phyloP scores from a whole-genome alignment of 306 rosid genomes.

The Glycine latifolia region DNA sequence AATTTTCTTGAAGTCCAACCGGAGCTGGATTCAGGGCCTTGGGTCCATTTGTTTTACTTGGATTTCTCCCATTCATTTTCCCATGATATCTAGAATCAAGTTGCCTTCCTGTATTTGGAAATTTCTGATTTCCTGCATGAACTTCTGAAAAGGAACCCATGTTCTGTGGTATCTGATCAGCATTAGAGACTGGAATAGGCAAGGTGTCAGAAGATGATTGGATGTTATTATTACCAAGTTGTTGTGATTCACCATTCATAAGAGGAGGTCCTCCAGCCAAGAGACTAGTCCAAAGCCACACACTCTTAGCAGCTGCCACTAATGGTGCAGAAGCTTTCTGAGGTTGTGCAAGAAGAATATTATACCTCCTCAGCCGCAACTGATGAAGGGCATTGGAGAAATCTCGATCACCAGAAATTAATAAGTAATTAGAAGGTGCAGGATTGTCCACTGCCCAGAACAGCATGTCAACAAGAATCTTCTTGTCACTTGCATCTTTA shows the following conservation, averaged over 20 bases:
- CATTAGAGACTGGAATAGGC: conserved; percentile 51
- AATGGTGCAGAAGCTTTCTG: conserved; percentile 85
- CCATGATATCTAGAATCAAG: conserved; percentile 67
- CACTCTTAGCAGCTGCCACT: conserved; percentile 91
- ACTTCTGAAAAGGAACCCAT: conserved; percentile 49
- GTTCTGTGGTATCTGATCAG: conserved; percentile 48
- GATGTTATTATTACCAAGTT: conserved; percentile 54
- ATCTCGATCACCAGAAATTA: conserved; percentile 93
- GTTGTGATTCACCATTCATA: conserved; percentile 66
- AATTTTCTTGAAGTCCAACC: conserved; percentile 60
- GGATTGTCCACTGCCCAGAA: conserved; percentile 98
- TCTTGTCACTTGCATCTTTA: conserved; percentile 95
- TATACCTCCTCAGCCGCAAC: conserved; percentile 86
- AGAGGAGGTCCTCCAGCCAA: conserved; percentile 78
- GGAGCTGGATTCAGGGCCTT: conserved; percentile 58
- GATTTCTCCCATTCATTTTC: conserved; percentile 56
- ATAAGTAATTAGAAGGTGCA: conserved; percentile 88
- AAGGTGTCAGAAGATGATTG: conserved; percentile 47
- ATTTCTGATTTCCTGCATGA: conserved; percentile 59
- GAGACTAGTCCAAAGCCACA: conserved; percentile 96
- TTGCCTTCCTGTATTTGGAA: conserved; percentile 55
- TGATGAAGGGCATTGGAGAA: conserved; percentile 96
- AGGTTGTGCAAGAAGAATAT: conserved; percentile 93
- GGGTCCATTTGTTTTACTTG: conserved; percentile 56
- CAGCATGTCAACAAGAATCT: conserved; percentile 91